A percentile compares a stretch with the other conserved stretches of the same genome.
phyloP scores from a whole-genome alignment of 164 flowering plant species.

The Pachysandra terminalis region DNA sequence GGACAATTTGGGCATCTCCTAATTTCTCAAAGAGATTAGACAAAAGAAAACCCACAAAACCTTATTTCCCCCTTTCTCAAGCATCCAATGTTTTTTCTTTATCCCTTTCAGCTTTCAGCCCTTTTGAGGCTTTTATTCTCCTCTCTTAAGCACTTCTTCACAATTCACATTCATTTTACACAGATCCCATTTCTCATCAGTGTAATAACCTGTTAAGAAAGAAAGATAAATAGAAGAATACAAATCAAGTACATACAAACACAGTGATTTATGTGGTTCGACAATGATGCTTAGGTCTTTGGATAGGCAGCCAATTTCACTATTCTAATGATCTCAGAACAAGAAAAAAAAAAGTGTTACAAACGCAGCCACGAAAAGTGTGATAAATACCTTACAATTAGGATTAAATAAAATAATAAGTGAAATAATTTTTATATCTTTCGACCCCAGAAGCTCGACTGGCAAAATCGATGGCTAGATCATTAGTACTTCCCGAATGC shows the following conservation, averaged over 20 bases:
- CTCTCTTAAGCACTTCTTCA: neutral
- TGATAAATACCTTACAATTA: too few species aligned
- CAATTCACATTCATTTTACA: slow-evolving; percentile 4
- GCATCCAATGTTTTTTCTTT: slow-evolving; percentile 54
- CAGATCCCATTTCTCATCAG: slow-evolving; percentile 5
- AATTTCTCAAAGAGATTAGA: slow-evolving; percentile 19
- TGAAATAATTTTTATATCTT: too few species aligned
- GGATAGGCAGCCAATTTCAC: too few species aligned
- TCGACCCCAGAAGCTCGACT: too few species aligned
- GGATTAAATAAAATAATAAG: neutral
- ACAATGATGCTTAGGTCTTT: too few species aligned
- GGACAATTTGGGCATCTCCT: slow-evolving; percentile 47
- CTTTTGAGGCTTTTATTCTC: slow-evolving; percentile 42
- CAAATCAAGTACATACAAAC: too few species aligned
- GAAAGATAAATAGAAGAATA: neutral
- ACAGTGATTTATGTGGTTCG: too few species aligned
- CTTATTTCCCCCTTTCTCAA: slow-evolving; percentile 30
- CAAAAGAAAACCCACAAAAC: slow-evolving; percentile 40
- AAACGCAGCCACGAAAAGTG: too few species aligned
- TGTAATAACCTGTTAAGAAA: neutral
- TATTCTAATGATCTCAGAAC: too few species aligned
- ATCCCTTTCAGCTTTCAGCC: slow-evolving; percentile 28
- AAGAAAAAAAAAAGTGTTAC: too few species aligned
- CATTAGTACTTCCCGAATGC: too few species aligned
- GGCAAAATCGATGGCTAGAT: too few species aligned